Conservation (phyloP, 2,329 filamentous ascomycete genomes). For the Exserohilum turcica region DNA sequence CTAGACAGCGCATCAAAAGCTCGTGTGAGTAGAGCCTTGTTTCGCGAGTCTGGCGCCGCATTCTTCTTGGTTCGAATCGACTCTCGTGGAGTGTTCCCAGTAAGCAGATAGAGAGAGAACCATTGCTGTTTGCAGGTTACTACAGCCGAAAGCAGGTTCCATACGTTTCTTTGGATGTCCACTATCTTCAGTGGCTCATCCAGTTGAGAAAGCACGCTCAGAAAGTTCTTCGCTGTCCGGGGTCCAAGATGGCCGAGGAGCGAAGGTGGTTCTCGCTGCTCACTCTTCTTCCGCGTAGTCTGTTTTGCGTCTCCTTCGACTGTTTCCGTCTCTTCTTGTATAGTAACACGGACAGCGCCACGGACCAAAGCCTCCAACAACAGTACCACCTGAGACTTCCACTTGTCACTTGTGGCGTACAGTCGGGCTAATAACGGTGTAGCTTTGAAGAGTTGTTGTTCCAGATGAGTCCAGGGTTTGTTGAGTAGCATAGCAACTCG, state of each 20-base stretch:
- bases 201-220: slow-evolving; percentile 76
- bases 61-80: slow-evolving; percentile 65
- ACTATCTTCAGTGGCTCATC: slow-evolving; percentile 74
- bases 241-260: slow-evolving; percentile 88
- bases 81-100: slow-evolving; percentile 81
- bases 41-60: slow-evolving; percentile 43
- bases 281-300: slow-evolving; percentile 1
- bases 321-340: slow-evolving; percentile 29
- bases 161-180: slow-evolving; percentile 70
- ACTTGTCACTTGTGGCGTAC: slow-evolving; percentile 71
- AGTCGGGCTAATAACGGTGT: slow-evolving; percentile 77
- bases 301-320: slow-evolving; percentile 12
- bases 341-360: slow-evolving; percentile 65
- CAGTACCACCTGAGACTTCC: slow-evolving; percentile 68
- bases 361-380: slow-evolving; percentile 76
- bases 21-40: slow-evolving; percentile 72
- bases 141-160: slow-evolving; percentile 84
- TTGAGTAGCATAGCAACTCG: slow-evolving; percentile 69
- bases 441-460: slow-evolving; percentile 80
- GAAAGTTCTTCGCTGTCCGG: slow-evolving; percentile 80
- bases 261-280: slow-evolving; percentile 74
- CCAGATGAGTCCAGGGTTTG: slow-evolving; percentile 67
- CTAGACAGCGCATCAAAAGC: slow-evolving; percentile 73
- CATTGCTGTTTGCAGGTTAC: slow-evolving; percentile 91
- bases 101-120: slow-evolving; percentile 92